Percentiles rank a stretch among this genome's conserved stretches.
phyloP scores from a whole-genome alignment of 2,329 filamentous ascomycete species.

The Albifimbria verrucaria region DNA sequence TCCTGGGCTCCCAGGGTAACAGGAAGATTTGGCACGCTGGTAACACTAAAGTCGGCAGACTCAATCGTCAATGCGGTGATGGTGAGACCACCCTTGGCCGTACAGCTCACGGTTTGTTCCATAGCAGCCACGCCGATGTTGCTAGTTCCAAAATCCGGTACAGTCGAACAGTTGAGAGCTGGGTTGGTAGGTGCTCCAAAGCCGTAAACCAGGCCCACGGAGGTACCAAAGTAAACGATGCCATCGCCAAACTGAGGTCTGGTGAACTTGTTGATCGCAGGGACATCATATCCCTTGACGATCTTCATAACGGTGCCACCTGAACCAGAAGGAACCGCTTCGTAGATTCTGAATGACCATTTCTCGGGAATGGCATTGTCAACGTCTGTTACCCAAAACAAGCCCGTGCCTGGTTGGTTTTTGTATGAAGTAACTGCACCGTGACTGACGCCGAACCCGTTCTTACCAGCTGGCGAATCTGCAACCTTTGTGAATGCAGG shows the following conservation, averaged over 20 bases:
- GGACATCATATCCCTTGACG: background rate
- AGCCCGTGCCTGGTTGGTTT: background rate
- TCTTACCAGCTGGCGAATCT: background rate
- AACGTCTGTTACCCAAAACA: background rate
- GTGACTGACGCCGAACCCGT: constrained; percentile 2
- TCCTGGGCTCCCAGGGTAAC: background rate
- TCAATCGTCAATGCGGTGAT: background rate
- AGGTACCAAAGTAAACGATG: constrained; percentile 1
- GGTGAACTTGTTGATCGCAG: constrained; percentile 2
- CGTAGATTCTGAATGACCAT: background rate
- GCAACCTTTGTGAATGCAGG: constrained; percentile 3
- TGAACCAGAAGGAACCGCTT: background rate
- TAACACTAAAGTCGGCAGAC: background rate
- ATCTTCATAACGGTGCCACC: background rate
- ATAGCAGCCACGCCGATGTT: background rate
- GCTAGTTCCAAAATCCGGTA: background rate
- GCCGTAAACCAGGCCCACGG: background rate
- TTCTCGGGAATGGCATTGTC: background rate
- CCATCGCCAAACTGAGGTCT: constrained; percentile 2
- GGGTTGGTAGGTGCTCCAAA: constrained; percentile 1
- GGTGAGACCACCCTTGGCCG: background rate
- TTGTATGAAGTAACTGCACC: constrained; percentile 1
- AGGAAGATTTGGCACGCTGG: background rate
- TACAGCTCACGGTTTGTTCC: background rate
- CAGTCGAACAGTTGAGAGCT: background rate